Evolutionary conservation across 164 flowering plant species (phyloP), one percentile per base, ranked within the genome.

Genomic region (Stephania japonica): DNA sequence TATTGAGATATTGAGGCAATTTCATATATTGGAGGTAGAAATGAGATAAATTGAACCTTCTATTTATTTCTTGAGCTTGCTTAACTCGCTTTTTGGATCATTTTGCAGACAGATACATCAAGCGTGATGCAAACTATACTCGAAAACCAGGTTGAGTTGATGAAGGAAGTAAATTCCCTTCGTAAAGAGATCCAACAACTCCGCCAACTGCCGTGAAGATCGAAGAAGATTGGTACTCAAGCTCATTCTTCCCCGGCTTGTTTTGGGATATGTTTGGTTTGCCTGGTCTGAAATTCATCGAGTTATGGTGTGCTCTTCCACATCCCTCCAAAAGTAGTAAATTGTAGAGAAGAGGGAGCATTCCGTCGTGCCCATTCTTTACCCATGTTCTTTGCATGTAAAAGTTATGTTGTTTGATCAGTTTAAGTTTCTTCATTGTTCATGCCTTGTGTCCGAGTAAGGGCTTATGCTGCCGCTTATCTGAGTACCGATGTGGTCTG

Each of bases 1-100:
- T 77, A 86, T 93, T 61, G 99, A 96, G 84, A 80, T 96, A 71
- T 70, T 93, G 53, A 90, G 97, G 76, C 99, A 96, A 73, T 92
- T 88, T 47, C 83, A 83, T 68, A 74, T 83, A 44, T 83, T 76
- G 62, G 96, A 93, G 97, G 99, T 96, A 84, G 50, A 49, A 67
- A 44, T 69, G 23, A 7, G 3, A n/a, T 70, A 24, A 11, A 25
- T 84, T 90, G 0, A 18, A 25, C 25, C 26, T 50, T 50, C 32
- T 50, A 10, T 47, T 49, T 47, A 4, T 23, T 24, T 7, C 41
- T 13, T 11, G 14, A 49, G 19, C 62, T 56, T 32, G 38, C 47
- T 11, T 41, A 41, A 7, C 23, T 4, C 23, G 4, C 19, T 69
- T 19, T 14, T 26, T 41, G 24, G 50, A 71, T 42, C 59, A 56